phyloP scores from a whole-genome alignment of 768 basidiomycete genomes.

The Lactarius sp. region DNA sequence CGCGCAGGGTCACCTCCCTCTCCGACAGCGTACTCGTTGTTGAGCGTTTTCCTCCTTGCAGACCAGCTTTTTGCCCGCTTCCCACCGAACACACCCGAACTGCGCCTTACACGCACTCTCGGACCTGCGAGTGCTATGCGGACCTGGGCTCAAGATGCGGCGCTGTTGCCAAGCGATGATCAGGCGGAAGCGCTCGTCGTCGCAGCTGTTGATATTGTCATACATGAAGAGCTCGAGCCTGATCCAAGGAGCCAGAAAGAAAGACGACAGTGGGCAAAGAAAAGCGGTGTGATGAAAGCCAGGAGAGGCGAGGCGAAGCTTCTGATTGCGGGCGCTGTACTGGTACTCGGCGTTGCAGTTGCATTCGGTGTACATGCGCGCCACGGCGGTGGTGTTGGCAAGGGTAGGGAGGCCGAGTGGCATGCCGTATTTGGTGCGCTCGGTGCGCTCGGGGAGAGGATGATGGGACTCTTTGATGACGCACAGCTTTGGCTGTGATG shows the following conservation, averaged over 20 bases:
- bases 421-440: conserved; percentile 10
- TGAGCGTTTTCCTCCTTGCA: conserved; percentile 49
- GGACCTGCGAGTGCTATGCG: conserved; percentile 72
- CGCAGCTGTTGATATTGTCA: conserved; percentile 52
- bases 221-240: conserved; percentile 37
- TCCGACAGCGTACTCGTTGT: conserved; percentile 32
- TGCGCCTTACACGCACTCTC: conserved; percentile 57
- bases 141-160: conserved; percentile 59
- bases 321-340: conserved; percentile 59
- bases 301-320: conserved; percentile 28
- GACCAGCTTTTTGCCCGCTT: conserved; percentile 54
- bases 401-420: not conserved
- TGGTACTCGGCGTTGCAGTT: conserved; percentile 67
- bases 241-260: conserved; percentile 30
- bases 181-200: conserved; percentile 59
- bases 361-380: conserved; percentile 38
- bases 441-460: conserved; percentile 16
- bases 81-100: conserved; percentile 54
- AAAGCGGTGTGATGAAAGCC: not conserved
- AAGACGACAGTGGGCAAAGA: conserved; percentile 24
- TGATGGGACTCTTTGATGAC: conserved; percentile 10
- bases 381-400: conserved; percentile 7
- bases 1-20: conserved; percentile 22
- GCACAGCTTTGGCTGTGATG: conserved; percentile 5
- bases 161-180: conserved; percentile 45